Evolutionary conservation across 106 monocot genomes (phyloP).

Genomic region (Dendrobium chrysotoxum): DNA sequence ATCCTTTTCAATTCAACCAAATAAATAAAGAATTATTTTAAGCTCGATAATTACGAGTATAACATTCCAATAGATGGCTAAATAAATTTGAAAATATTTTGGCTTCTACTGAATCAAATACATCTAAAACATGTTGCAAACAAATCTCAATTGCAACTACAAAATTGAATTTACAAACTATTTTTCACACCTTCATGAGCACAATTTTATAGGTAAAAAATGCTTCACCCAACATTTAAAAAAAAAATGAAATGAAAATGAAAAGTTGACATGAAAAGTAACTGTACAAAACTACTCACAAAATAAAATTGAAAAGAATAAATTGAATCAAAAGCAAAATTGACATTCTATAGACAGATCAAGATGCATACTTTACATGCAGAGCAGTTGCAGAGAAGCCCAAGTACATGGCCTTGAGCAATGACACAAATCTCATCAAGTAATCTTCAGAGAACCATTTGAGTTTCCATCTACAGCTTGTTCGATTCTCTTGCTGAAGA

Average conservation of each 20-base stretch:
- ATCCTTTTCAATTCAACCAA: too few relatives aligned
- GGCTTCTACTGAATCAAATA: neutral
- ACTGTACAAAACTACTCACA: slow-evolving; percentile 1
- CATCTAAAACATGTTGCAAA: neutral
- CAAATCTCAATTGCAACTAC: neutral
- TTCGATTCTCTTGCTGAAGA: neutral
- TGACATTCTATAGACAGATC: slow-evolving; percentile 14
- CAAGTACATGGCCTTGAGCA: slow-evolving; percentile 46
- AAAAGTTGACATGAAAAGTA: neutral
- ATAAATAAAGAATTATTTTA: too few relatives aligned
- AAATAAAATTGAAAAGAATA: slow-evolving; percentile 40
- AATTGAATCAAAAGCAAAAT: slow-evolving; percentile 31
- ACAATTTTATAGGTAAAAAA: neutral
- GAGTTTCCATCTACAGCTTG: slow-evolving; percentile 44
- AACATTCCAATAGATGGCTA: too few relatives aligned
- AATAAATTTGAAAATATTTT: neutral
- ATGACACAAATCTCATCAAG: slow-evolving; percentile 46
- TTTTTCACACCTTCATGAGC: neutral
- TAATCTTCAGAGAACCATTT: slow-evolving; percentile 65
- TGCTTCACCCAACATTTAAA: neutral
- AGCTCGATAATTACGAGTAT: too few relatives aligned
- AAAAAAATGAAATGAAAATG: neutral
- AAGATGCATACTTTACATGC: slow-evolving; percentile 49
- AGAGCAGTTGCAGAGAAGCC: slow-evolving; percentile 23
- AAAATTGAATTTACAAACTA: neutral